Evolutionary conservation across 495 filamentous ascomycete genomes (phyloP), one percentile per base, ranked within the genome.

Genomic region (Aspergillus wentii): DNA sequence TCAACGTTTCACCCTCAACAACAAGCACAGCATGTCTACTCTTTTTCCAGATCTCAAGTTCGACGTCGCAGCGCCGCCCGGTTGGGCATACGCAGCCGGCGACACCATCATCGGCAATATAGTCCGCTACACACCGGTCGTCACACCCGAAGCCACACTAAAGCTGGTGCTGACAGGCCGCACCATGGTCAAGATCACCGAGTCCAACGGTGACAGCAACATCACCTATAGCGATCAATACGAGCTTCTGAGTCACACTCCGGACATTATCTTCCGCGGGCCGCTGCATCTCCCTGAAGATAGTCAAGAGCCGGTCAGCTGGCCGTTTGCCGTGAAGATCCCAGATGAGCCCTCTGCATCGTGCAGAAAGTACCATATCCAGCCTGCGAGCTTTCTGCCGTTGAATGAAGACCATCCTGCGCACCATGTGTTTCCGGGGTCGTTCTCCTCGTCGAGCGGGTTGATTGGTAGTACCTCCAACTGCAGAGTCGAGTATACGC

Each of bases 51-150:
- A 25, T 25, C 30, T 49, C 9, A 38, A 38, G n/a, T 34, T 51
- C 11, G 40, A 43, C 13, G 13, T 51, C 5, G 43, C 48, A 6
- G 39, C 43, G 10, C 48, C 48, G 1, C 34, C 17, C 14, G 26
- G 20, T 9, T 51, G 43, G 43, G 17, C 23, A 14, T 51, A 36
- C 23, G 14, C 40, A 8, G 19, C 48, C 1, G 43, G 48, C 13
- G 48, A 51, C 21, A 38, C 40, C n/a, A 40, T 51, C 27, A 47
- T 51, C 25, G 43, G 48, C 17, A 33, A 37, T 17, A 9, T 51
- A 10, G 20, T 47, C 2, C 43, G 48, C 17, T 27, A 38, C 7
- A 11, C 18, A 14, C 39, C 43, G 9, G 29, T 44, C 4, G 36
- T 51, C 17, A 31, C 43, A 13, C 32, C 48, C 1, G 40, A 51